Base-by-base conservation (phyloP, 768 basidiomycete genomes). In the Podaxis pistillaris region DNA sequence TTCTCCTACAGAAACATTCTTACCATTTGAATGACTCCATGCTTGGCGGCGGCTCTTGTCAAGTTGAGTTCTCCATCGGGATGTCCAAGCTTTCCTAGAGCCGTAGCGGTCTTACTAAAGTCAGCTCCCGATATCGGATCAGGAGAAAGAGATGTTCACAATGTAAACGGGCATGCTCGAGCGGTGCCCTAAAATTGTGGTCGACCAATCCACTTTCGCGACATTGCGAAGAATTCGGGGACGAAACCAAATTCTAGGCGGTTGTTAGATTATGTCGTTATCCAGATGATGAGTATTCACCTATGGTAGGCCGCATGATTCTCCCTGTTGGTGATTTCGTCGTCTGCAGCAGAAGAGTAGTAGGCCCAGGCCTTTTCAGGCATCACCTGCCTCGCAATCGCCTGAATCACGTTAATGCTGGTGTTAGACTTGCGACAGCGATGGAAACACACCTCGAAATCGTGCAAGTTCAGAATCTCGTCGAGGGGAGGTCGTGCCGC, bases 261-360 rank as follows among this genome's bases (percentile, higher is more conserved):
- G 36, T 52, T 28, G 49, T 59, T 49, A 66, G 63, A 59, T 63
- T 26, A 26, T 41, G 24, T 2, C 7, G 13, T 24, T 3, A 53
- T 57, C 24, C 19, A 58, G 17, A 33, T 36, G 12, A 37, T 49
- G 33, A 40, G 46, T 19, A 63, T 64, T 56, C 63, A 89, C 92
- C 96, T 83, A 67, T 98, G 96, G 70, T 90, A 98, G 1, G 95
- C 96, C 56, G 87, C 82, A 64, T 93, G 93, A 68, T 97, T 97
- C 74, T 96, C 94, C 54, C 94, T 82, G 63, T 83, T 79, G 33
- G 94, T 95, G 50, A 95, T 93, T 74, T 97, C 94, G 68, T 98
- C 96, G 71, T 98, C 96, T 6, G 96, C 88, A 17, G 94, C 96
- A n/a, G 93, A 95, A 0, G 91, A 94, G 70, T 98, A 96, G 73